Base-by-base conservation (phyloP, 177 flowering plant genomes). In the Tripterygium wilfordii region DNA sequence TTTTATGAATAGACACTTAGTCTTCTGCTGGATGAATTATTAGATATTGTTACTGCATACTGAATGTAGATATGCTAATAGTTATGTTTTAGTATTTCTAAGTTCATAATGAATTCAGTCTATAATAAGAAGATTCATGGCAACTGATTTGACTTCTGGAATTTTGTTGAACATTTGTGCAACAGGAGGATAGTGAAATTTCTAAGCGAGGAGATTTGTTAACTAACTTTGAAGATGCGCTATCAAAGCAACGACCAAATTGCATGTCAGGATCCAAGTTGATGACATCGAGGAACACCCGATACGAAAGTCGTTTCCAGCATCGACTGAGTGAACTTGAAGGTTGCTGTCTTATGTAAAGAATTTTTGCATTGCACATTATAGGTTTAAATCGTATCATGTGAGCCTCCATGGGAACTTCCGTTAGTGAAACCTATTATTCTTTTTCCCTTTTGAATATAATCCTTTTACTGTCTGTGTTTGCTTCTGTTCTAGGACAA, bases 271-370 rank as follows among this genome's bases (percentile, higher is more conserved):
- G 91, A 46, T 58, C 29, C 52, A 66, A 54, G 45, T 66, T 92
- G 70, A 45, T 42, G 23, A 65, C 73, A 59, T 48, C 62, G 28
- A 66, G 52, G 64, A 80, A 84, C 50, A 61, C 31, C 26, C 88
- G 91, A 42, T 41, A 74, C 22, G 65, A 68, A 42, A 72, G 81
- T 68, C 71, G 60, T 18, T 57, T 82, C 36, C 74, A 77, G 55
- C 94, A 70, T 69, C 90, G 96, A 1, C 42, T 88, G 42, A 64
- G 53, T 35, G 94, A 88, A 60, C 95, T 92, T 68, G 89, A 88
- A 79, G 94, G 96, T 88, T 52, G 32, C 21, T 56, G 20, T 43
- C 36, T 29, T 21, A 36, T 58, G 4, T 52, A 13, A 32, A 36
- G 21, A 17, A 32, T 3, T 36, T 36, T 47, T 38, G 10, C 20